Evolutionary conservation across 495 filamentous ascomycete genomes (phyloP), one percentile per base, ranked within the genome.

Genomic region (Tuber microsphaerosporum): DNA sequence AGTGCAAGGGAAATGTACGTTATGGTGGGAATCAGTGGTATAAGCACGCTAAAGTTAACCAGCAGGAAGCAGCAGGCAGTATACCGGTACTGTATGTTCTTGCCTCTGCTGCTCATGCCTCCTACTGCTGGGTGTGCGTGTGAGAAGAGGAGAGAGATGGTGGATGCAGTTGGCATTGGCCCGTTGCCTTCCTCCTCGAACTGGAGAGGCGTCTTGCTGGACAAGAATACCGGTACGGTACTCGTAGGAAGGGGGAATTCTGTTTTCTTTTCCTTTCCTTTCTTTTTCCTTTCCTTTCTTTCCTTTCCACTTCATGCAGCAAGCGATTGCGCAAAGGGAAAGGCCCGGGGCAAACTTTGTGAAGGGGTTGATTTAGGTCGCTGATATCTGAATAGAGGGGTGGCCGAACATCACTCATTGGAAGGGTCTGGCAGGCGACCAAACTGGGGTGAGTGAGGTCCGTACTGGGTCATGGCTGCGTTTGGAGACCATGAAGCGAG

Each of bases 261-360:
- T 65, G 12, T 34, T 16, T 65, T 61, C 31, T 65, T 61, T 61
- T 22, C 10, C 26, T 61, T 26, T 22, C n/a, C 26, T n/a, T 56
- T 22, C 8, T 22, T 17, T 10, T n/a, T 56, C n/a, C 8, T 31
- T 19, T 65, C 19, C 16, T 22, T n/a, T 12, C 0, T 65, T 65
- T 31, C 56, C 14, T 7, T 65, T 34, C 56, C 56, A 65, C 56
- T 65, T 65, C n/a, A 48, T 61, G 74, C 69, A 75, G 74, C 74
- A 77, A 79, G 76, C 70, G 78, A 79, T 79, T 79, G 77, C 76
- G 77, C 77, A 79, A 79, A 79, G 75, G 77, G 77, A 75, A 79
- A 79, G 37, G 76, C 76, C 76, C 76, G 77, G 70, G 61, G 76
- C 56, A 65, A 65, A 65, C 26, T 65, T 65, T 79, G 76, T 61